Evolutionary conservation across 257 asterid genomes (phyloP), one percentile per base, ranked within the genome.

Genomic region (Craterostigma plantagineum): DNA sequence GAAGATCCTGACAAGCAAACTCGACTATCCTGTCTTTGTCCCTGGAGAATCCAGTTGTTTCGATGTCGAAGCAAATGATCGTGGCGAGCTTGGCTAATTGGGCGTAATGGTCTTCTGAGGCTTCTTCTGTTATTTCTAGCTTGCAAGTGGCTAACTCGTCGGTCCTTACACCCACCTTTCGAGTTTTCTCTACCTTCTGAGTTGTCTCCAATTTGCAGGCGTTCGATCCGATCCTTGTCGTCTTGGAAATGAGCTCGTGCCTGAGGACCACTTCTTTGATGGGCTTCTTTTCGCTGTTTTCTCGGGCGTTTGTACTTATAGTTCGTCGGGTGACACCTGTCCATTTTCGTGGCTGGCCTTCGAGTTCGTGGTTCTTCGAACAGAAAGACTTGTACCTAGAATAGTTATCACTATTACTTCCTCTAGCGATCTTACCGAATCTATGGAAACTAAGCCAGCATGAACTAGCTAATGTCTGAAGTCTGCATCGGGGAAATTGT

Each of bases 1-100:
- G 68, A 50, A 87, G 85, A 68, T 87, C 97, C 69, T 71, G 91
- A 42, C 75, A 53, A 35, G 95, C 97, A 45, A 87, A 58, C 80
- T 87, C 97, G 50, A 87, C 49, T 38, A 87, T 79, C 46, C 92
- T 68, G 42, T 76, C 68, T 7, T 1, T 43, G 30, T 61, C 76
- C 55, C 70, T 70, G 52, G 64, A 34, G 18, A 87, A 68, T 47
- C 97, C 97, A 23, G 97, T 87, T 38, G 97, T 87, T 59, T 87
- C 97, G 45, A 81, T 65, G 58, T 87, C 92, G 33, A 81, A 87
- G 57, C 76, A 69, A 48, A 87, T 59, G 53, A 61, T 38, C 9
- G 85, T 81, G 7, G 70, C 71, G 12, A 51, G 79, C 43, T 75
- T 63, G 33, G 81, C 84, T 68, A 79, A 46, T 16, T 79, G 80